Evolutionary conservation across 768 basidiomycete species (phyloP), one percentile per base, ranked within the genome.

Genomic region (Leccinum sublutescens): DNA sequence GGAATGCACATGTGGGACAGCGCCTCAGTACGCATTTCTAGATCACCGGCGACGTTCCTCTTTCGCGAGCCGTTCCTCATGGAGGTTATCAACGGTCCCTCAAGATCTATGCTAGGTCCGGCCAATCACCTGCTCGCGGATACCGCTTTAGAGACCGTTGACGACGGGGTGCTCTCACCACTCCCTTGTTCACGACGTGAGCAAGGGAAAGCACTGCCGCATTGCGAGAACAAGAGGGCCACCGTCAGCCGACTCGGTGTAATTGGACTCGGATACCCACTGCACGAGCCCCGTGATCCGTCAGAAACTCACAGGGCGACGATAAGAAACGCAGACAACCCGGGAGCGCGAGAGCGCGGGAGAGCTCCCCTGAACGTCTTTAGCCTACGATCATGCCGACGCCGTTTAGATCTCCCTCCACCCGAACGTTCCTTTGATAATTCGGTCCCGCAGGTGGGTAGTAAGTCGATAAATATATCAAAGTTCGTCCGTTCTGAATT

Each of bases 11-110:
- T 58, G 25, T n/a, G 43, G 11, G 23, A 25, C 17, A 59, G 19
- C 12, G 21, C 33, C 45, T 21, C 43, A 45, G 5, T 45, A 79
- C 79, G 59, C 70, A 77, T n/a, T 66, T 62, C 59, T 77, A 50
- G 50, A 49, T 50, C 5, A 1, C n/a, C 29, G 36, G 31, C n/a
- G 36, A 25, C 47, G 63, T 60, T 31, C 60, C 65, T 47, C 73
- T 15, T 19, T 63, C 5, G 74, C 9, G n/a, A 43, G 4, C n/a
- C 19, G 59, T 33, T 71, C 74, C 63, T 69, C 69, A 57, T 57
- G 60, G 15, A 40, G n/a, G 43, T 43, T 53, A 58, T 62, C 60
- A 53, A 50, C 50, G 23, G 56, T 17, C 15, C 57, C 43, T 45
- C 19, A 21, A 19, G 43, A 21, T 19, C 19, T 45, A 19, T 45